Evolutionary conservation across 139 green algal genomes (phyloP).

Genomic region (Chlamydomonas eustigma): DNA sequence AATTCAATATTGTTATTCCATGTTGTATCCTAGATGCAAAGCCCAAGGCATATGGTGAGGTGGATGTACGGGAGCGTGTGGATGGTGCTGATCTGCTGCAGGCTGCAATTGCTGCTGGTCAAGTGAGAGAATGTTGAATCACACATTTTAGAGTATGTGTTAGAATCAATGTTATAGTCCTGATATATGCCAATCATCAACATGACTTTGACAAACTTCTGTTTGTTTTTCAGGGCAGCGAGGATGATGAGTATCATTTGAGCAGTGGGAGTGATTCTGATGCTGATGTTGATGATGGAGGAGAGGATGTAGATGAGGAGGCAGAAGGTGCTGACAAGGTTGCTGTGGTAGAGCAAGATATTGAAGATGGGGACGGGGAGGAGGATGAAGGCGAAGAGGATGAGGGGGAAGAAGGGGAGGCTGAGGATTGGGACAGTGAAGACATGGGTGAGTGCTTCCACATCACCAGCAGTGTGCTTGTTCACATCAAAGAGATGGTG

Average conservation of each 20-base stretch:
- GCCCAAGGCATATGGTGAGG: constrained; percentile 56
- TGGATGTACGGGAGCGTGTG: constrained; percentile 46
- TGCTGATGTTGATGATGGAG: constrained; percentile 16
- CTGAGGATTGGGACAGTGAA: not conserved
- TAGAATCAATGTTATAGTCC: too few species aligned
- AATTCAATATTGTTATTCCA: too few species aligned
- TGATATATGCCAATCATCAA: too few species aligned
- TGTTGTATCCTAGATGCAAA: constrained; percentile 16
- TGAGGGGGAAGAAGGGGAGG: constrained; percentile 21
- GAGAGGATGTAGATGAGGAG: constrained; percentile 15
- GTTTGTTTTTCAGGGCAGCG: constrained; percentile 19
- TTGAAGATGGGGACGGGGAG: constrained; percentile 22
- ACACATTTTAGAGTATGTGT: too few species aligned
- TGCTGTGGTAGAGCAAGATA: not conserved
- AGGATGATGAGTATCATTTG: constrained; percentile 30
- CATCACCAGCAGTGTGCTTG: too few species aligned
- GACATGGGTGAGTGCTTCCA: not conserved
- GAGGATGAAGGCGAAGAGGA: constrained; percentile 31
- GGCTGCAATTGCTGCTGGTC: constrained; percentile 41
- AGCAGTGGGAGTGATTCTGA: constrained; percentile 26
- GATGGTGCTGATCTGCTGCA: constrained; percentile 85
- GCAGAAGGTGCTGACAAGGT: not conserved
- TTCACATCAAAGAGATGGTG: too few species aligned
- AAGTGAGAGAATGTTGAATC: too few species aligned
- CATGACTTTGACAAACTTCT: constrained; percentile 1